Evolutionary conservation across 1,139 yeast species (phyloP).

Genomic region (Casaregolazyma suthepensis): DNA sequence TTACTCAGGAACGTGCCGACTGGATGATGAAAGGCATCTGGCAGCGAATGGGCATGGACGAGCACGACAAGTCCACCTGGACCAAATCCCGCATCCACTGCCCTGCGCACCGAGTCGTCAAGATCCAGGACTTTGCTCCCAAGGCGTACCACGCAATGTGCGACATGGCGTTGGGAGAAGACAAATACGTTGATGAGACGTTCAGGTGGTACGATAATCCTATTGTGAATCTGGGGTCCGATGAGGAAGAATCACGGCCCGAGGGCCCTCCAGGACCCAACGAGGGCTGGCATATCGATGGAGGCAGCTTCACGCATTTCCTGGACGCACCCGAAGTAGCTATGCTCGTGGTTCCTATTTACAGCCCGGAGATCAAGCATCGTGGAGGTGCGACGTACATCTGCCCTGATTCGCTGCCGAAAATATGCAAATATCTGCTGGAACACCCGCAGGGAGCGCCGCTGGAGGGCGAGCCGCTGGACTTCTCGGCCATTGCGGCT

Average conservation of each 20-base stretch:
- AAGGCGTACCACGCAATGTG: constrained; percentile 14
- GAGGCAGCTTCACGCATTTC: constrained; percentile 14
- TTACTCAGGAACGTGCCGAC: constrained; percentile 10
- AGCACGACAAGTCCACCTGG: constrained; percentile 12
- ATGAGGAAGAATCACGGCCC: constrained; percentile 9
- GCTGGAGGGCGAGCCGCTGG: constrained; percentile 1
- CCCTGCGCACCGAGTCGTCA: constrained; percentile 13
- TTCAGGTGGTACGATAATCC: constrained; percentile 14
- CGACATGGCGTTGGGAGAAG: constrained; percentile 13
- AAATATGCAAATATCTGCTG: constrained; percentile 10
- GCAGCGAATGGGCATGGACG: constrained; percentile 12
- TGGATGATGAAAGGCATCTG: constrained; percentile 15
- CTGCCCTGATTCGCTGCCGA: constrained; percentile 11
- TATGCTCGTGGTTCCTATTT: constrained; percentile 13
- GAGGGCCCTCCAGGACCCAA: constrained; percentile 12
- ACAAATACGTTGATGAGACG: constrained; percentile 11
- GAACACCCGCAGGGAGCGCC: constrained; percentile 14
- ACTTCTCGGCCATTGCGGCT: constrained; percentile 6
- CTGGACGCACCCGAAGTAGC: constrained; percentile 14
- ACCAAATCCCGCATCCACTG: constrained; percentile 3
- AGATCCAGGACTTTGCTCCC: constrained; percentile 11
- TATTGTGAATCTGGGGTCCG: constrained; percentile 11
- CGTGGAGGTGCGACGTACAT: constrained; percentile 15
- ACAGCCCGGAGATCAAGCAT: constrained; percentile 12
- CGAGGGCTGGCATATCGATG: constrained; percentile 15